Base-by-base conservation (phyloP, 345 rosid genomes). In the Turnera subulata region DNA sequence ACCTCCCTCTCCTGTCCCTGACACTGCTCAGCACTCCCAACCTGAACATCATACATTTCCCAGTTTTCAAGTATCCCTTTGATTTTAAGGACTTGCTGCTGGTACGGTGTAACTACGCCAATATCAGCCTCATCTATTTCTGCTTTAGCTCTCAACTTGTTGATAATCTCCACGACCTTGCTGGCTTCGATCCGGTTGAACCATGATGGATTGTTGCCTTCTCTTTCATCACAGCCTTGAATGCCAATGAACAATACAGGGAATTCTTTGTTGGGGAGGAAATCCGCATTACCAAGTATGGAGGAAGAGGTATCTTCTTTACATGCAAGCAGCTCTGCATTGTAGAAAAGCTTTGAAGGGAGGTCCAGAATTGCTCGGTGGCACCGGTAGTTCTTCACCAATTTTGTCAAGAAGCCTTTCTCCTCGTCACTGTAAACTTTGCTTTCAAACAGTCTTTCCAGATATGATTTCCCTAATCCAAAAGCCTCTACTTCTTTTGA, bases 21-120 rank as follows among this genome's bases (percentile, higher is more conserved):
- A 58, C 84, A 90, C 49, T 90, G 97, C 66, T 90, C 97, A n/a
- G 87, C 95, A 55, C 91, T 90, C 46, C 97, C 95, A 24, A 87
- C 85, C 78, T 87, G 87, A 46, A 90, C 73, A 62, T 77, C 79
- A 2, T 68, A 60, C 73, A 87, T 72, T 6, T 80, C 88, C 52
- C 76, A 64, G 37, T 61, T 83, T 56, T 87, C 91, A 1, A 90
- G 81, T 55, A 79, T 80, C 50, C 71, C 82, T 66, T 82, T 80
- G 47, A 90, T 72, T 71, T 86, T 90, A 55, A 68, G 72, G 18
- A 87, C 97, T 72, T 90, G 97, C 71, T 87, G 97, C 67, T 84
- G 73, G 60, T 90, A 90, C 23, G 97, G 97, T 26, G 97, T 71
- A 75, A 90, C 87, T 32, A 90, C 78, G 24, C 97, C 93, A 11